A percentile compares a stretch with the other conserved stretches of the same genome.
Conservation (phyloP, 768 basidiomycete species). For the Gloeopeniophorella convolvens region DNA sequence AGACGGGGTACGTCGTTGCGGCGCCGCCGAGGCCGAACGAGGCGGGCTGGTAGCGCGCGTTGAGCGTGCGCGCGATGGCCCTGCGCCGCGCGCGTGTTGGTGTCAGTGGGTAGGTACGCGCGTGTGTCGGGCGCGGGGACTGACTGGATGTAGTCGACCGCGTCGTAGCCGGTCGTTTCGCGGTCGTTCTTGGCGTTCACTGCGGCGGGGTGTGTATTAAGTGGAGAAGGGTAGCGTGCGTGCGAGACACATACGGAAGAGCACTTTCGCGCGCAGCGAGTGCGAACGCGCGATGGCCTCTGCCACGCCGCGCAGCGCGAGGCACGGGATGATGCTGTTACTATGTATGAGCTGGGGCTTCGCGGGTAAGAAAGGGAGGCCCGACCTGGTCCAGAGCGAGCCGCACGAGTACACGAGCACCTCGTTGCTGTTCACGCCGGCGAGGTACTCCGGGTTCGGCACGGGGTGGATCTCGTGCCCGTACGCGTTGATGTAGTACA, state of each 20-base stretch:
- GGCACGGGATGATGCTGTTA: constrained; percentile 80
- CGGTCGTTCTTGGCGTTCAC: constrained; percentile 87
- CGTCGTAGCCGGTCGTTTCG: constrained; percentile 82
- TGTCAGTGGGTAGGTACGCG: no score
- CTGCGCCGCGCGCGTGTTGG: no score
- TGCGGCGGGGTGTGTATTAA: constrained; percentile 27
- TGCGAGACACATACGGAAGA: constrained; percentile 58
- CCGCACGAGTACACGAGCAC: constrained; percentile 89
- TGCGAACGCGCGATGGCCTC: constrained; percentile 67
- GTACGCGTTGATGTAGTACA: constrained; percentile 88
- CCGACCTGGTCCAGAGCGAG: constrained; percentile 86
- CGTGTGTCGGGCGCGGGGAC: no score
- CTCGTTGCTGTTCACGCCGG: constrained; percentile 51
- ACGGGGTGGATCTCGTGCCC: constrained; percentile 88
- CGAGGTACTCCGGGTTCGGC: constrained; percentile 77
- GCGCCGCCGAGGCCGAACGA: constrained; percentile 55
- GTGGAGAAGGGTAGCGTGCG: not conserved
- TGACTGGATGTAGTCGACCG: constrained; percentile 78
- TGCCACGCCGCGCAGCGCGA: constrained; percentile 78
- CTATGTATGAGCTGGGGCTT: not conserved
- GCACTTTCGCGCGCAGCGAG: constrained; percentile 67
- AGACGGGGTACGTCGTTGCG: constrained; percentile 60
- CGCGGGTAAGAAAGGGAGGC: not conserved
- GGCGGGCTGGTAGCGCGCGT: constrained; percentile 46
- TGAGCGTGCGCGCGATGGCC: constrained; percentile 64